These are phyloP conservation scores for Leccinum longicurvipes DNA, from an alignment of 768 basidiomycete genomes.

Conservation along the genomic window DNA sequence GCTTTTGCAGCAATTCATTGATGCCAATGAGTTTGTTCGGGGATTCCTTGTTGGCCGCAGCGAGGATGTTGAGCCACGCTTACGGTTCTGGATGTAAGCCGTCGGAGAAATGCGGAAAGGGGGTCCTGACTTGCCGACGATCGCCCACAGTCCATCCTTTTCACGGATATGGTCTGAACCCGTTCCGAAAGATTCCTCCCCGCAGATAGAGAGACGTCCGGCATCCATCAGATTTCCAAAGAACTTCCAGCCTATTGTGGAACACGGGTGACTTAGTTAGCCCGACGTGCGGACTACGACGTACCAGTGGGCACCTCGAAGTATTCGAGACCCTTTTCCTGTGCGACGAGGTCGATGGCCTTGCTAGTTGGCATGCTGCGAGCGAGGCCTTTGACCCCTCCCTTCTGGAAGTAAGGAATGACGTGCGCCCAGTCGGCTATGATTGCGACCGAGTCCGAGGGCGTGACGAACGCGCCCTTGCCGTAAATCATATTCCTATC, in stretches of 20 bases:
- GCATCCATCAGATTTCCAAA: slow-evolving; percentile 99
- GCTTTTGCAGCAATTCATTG: slow-evolving; percentile 83
- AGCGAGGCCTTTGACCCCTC: slow-evolving; percentile 92
- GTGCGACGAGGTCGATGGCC: slow-evolving; percentile 93
- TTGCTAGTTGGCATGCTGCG: slow-evolving; percentile 97
- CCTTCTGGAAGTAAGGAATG: slow-evolving; percentile 87
- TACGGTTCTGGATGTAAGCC: slow-evolving; percentile 2
- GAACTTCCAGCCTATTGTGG: slow-evolving; percentile 89
- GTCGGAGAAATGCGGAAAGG: slow-evolving; percentile 3
- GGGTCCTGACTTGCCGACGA: slow-evolving; percentile 64
- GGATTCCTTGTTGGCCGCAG: slow-evolving; percentile 77
- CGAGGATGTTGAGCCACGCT: slow-evolving; percentile 98
- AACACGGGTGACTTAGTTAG: not conserved
- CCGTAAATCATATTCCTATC: slow-evolving; percentile 99
- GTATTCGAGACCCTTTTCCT: slow-evolving; percentile 87
- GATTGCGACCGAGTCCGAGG: slow-evolving; percentile 96
- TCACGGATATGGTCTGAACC: slow-evolving; percentile 99
- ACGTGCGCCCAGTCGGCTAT: slow-evolving; percentile 95
- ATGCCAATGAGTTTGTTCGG: slow-evolving; percentile 80
- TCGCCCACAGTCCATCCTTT: slow-evolving; percentile 98
- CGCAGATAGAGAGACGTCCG: slow-evolving; percentile 94
- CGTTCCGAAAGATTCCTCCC: slow-evolving; percentile 98
- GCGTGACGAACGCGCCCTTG: slow-evolving; percentile 95
- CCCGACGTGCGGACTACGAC: slow-evolving; percentile 13
- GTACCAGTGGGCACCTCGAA: slow-evolving; percentile 96